Percentiles rank a stretch among this genome's conserved stretches.
Evolutionary conservation across 495 filamentous ascomycete genomes (phyloP).

Genomic region (Durotheca rogersii): DNA sequence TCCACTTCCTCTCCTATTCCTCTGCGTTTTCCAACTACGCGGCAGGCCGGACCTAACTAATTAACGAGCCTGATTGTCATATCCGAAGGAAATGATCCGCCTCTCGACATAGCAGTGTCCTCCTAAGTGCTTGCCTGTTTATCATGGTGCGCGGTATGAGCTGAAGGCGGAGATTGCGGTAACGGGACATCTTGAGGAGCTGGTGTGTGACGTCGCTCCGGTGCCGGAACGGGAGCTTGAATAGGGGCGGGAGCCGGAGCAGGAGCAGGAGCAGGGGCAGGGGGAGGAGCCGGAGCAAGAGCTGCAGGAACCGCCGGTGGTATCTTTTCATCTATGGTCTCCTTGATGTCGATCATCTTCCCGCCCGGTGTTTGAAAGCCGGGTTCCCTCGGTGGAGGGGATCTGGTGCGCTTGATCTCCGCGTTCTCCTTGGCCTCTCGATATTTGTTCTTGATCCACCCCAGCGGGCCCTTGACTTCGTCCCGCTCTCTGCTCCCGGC

Average conservation of each 20-base stretch:
- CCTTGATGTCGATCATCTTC: slow-evolving; percentile 47
- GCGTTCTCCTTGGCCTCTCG: slow-evolving; percentile 70
- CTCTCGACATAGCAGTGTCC: slow-evolving; percentile 13
- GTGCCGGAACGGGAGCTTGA: slow-evolving; percentile 1
- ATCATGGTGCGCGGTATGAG: slow-evolving; percentile 23
- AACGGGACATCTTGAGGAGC: slow-evolving; percentile 27
- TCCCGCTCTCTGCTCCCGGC: slow-evolving; percentile 48
- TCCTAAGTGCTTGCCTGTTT: slow-evolving; percentile 27
- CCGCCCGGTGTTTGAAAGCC: slow-evolving; percentile 36
- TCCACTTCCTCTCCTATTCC: not conserved
- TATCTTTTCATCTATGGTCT: slow-evolving; percentile 33
- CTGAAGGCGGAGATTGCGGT: slow-evolving; percentile 22
- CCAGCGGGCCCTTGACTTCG: slow-evolving; percentile 68
- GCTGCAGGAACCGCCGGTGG: slow-evolving; percentile 1
- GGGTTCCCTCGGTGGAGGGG: slow-evolving; percentile 47
- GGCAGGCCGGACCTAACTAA: not conserved
- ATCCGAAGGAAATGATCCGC: slow-evolving; percentile 12
- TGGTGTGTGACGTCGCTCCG: slow-evolving; percentile 1
- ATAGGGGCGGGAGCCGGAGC: not conserved
- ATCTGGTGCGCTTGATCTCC: slow-evolving; percentile 56
- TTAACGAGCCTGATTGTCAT: slow-evolving; percentile 24
- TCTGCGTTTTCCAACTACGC: not conserved
- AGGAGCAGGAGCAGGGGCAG: not conserved
- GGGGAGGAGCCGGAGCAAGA: slow-evolving; percentile 3
- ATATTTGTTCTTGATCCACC: slow-evolving; percentile 83